phyloP scores from a whole-genome alignment of 805 yeast genomes.

The Starmerella etchellsii region DNA sequence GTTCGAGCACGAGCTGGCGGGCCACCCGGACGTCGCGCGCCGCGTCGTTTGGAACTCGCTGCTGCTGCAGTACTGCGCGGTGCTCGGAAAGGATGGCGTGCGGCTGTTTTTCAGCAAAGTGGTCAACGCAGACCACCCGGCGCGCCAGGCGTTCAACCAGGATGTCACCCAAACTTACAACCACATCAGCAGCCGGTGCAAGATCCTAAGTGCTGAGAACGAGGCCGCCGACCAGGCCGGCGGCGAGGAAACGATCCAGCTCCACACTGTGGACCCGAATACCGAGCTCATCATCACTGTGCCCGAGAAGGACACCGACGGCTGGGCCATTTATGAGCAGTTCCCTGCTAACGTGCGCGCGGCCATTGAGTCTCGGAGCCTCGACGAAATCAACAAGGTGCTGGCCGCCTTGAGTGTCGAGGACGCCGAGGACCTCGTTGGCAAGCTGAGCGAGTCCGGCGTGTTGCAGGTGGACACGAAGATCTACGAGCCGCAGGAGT shows the following conservation, averaged over 20 bases:
- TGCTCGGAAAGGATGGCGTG: constrained; percentile 34
- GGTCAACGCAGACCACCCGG: constrained; percentile 42
- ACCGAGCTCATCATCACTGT: constrained; percentile 59
- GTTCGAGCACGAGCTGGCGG: constrained; percentile 65
- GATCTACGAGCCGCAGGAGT: constrained; percentile 30
- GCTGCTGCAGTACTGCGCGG: constrained; percentile 55
- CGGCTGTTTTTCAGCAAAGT: constrained; percentile 58
- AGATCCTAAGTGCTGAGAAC: constrained; percentile 38
- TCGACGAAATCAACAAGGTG: constrained; percentile 72
- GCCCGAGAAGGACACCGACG: constrained; percentile 31
- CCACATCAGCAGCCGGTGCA: constrained; percentile 68
- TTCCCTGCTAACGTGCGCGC: constrained; percentile 56
- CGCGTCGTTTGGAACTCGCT: constrained; percentile 71
- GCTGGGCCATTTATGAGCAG: constrained; percentile 34
- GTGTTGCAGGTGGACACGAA: constrained; percentile 66
- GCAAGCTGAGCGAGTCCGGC: constrained; percentile 62
- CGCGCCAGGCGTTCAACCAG: constrained; percentile 51
- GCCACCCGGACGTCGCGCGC: constrained; percentile 40
- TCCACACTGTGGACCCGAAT: constrained; percentile 76
- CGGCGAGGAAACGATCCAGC: constrained; percentile 69
- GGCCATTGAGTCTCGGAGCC: constrained; percentile 58
- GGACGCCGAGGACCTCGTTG: constrained; percentile 70
- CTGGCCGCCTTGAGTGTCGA: constrained; percentile 59
- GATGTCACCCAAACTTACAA: constrained; percentile 63
- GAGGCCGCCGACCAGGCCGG: constrained; percentile 23